These are phyloP conservation scores for Tetrahymena thermophila DNA, from an alignment of 73 alveolate species.

Conservation along the genomic window DNA sequence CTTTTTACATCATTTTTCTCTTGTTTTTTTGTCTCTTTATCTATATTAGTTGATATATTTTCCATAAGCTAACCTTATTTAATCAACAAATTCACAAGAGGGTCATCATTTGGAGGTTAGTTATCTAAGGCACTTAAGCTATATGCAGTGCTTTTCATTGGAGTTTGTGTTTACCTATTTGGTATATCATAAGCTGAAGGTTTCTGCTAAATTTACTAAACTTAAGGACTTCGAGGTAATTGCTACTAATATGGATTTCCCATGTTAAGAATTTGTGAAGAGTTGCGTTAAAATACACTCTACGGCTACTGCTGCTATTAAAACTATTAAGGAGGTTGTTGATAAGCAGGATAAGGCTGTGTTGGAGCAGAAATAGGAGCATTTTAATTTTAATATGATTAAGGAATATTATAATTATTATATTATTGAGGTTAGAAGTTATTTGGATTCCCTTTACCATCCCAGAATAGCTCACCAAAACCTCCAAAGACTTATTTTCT, in stretches of 20 bases:
- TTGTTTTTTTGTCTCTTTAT: neutral
- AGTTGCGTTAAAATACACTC: neutral
- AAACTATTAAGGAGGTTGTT: neutral
- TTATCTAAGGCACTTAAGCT: neutral
- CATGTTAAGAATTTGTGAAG: neutral
- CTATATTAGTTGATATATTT: neutral
- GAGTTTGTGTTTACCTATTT: neutral
- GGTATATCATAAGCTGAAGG: neutral
- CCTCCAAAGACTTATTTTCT: neutral
- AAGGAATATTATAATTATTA: neutral
- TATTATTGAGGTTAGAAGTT: neutral
- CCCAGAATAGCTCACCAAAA: neutral
- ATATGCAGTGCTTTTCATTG: neutral
- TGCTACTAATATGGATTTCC: neutral
- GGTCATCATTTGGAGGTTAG: neutral
- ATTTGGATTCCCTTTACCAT: neutral
- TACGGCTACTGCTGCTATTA: neutral
- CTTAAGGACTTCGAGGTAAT: neutral
- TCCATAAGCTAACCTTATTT: neutral
- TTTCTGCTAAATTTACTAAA: neutral
- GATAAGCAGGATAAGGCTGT: neutral
- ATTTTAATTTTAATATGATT: neutral
- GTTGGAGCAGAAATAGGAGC: neutral
- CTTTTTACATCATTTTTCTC: neutral
- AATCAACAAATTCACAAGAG: neutral